These are phyloP conservation scores for Amoebophrya sp. DNA, from an alignment of 169 alveolate genomes.

Conservation along the genomic window DNA sequence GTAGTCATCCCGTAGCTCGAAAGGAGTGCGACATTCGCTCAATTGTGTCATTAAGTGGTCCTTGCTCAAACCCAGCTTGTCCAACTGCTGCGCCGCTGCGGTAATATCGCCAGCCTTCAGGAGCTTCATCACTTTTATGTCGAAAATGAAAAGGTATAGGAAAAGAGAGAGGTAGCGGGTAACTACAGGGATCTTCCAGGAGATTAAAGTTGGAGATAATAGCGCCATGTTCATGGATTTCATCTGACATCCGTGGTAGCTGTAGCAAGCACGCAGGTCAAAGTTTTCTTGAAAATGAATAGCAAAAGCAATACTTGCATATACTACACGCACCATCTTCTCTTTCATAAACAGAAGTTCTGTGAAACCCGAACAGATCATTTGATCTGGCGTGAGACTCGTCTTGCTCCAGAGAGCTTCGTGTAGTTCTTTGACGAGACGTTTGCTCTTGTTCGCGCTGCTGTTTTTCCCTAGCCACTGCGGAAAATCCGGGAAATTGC, in stretches of 20 bases:
- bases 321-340: no score
- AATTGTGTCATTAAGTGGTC: background rate
- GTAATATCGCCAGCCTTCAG: background rate
- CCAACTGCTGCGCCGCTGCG: background rate
- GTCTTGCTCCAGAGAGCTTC: background rate
- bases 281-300: no score
- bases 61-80: background rate
- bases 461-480: slow-evolving; percentile 33
- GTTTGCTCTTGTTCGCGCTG: background rate
- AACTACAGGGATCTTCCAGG: no score
- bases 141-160: no score
- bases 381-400: background rate
- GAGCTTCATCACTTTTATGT: background rate
- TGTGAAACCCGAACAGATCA: background rate
- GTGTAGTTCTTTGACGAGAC: background rate
- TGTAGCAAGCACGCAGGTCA: no score
- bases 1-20: background rate
- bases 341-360: background rate
- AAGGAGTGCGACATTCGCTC: background rate
- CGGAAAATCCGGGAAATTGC: slow-evolving; percentile 30
- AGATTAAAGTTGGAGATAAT: no score
- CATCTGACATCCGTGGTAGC: no score
- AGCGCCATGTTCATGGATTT: no score
- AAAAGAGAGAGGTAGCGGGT: no score
- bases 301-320: no score